Evolutionary conservation across 768 basidiomycete species (phyloP), one percentile per base, ranked within the genome.

Genomic region (Leucosporidium scottii): DNA sequence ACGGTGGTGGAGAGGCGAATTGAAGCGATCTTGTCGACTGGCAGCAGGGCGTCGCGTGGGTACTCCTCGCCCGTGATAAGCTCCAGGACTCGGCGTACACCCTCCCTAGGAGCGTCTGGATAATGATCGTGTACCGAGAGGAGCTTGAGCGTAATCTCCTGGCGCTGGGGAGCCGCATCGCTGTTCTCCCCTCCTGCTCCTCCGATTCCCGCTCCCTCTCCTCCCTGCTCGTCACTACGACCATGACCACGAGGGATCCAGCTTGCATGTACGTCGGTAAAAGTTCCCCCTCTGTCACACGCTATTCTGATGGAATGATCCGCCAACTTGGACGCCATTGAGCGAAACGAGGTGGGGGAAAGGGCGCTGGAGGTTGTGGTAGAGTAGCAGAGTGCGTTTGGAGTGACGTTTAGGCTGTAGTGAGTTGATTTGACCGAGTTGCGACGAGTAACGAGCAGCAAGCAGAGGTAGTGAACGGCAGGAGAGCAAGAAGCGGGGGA

Each of bases 1-100:
- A 97, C 91, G 0, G 94, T 98, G 23, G 57, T 59, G 15, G 36
- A 39, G 5, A 59, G n/a, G 9, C 57, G 57, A 36, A 59, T 59
- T 8, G 57, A 59, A 36, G n/a, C 90, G 65, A 91, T 90, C 78
- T 90, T 91, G 71, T 86, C 84, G 7, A 89, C 91, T 23, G 85
- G 83, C 23, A 96, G 81, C 10, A 84, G 80, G 12, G 79, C 75
- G 4, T 87, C 87, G 64, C 92, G 82, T 4, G 84, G 82, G 64
- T 92, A 87, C 67, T 79, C 80, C 64, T 85, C 78, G 9, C 87
- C 87, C 0, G 86, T 88, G 1, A 88, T 84, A 18, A 81, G 82
- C 79, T 93, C 91, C 7, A 96, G 77, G 4, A 93, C 84, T 25
- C 93, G 82, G 18, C 93, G 82, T 67, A 93, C 91, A 0, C 92